Evolutionary conservation across 495 filamentous ascomycete genomes (phyloP), one percentile per base, ranked within the genome.

Genomic region (Thozetella sp.): DNA sequence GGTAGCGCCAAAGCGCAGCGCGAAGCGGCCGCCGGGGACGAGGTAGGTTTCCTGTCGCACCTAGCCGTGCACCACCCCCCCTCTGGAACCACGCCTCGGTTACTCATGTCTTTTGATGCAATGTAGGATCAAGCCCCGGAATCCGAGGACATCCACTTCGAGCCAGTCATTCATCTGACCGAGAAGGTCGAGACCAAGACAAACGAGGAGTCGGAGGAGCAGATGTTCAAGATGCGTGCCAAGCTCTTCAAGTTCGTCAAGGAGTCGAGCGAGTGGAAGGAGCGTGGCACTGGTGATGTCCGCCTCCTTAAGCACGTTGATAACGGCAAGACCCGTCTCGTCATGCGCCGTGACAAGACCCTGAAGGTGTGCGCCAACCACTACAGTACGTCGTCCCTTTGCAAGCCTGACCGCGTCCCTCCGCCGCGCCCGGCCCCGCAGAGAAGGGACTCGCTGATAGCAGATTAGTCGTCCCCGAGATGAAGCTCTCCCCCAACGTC

Each of bases 291-390:
- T 57, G 96, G 96, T 66, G 93, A 97, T 68, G 93, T 99, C 60
- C 86, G 93, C 70, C 80, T 99, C 70, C 82, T 99, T 69, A 99
- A 97, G 86, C 96, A 99, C 81, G 90, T 90, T 84, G 95, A 98
- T 80, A 98, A 96, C 75, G 88, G 89, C 73, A 99, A 98, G 89
- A 97, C 93, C 56, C 86, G 96, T 60, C 83, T 99, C 63, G 95
- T 99, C 67, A 99, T 99, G 96, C 89, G 96, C 76, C 84, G 96
- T 71, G 96, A 99, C 80, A 97, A 97, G 90, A 98, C 96, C 63
- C 86, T 97, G 79, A 99, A 99, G 83, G 95, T 98, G 77, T 99
- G 96, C 88, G 96, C 96, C 71, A 99, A 99, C 81, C 96, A 99
- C 83, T 99, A 99, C 77, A 89, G 95, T 99, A 89, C 72, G 92